A percentile compares a stretch with the other conserved stretches of the same genome.
Evolutionary conservation across 2,329 filamentous ascomycete genomes (phyloP).

Genomic region (Pestalotiopsis fici): DNA sequence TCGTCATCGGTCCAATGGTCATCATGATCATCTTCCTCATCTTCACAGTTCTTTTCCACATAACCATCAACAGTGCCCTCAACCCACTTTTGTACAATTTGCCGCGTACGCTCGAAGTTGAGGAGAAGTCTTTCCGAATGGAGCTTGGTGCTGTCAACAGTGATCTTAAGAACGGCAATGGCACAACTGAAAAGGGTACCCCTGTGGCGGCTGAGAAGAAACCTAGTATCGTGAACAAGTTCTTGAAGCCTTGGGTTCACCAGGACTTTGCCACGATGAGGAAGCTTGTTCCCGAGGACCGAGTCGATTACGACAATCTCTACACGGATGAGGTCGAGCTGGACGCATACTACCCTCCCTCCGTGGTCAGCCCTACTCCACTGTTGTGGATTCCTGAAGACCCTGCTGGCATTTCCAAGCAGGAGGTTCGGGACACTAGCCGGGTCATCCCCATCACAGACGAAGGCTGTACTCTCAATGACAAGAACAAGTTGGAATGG

Average conservation of each 20-base stretch:
- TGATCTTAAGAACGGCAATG: slow-evolving; percentile 25
- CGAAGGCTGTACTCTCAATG: slow-evolving; percentile 69
- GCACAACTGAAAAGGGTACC: slow-evolving; percentile 28
- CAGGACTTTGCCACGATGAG: slow-evolving; percentile 72
- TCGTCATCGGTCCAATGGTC: slow-evolving; percentile 67
- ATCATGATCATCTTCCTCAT: slow-evolving; percentile 77
- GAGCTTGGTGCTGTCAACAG: slow-evolving; percentile 23
- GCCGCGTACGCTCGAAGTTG: slow-evolving; percentile 66
- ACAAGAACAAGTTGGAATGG: slow-evolving; percentile 57
- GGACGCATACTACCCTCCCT: slow-evolving; percentile 75
- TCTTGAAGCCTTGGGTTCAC: slow-evolving; percentile 78
- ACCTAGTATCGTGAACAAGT: slow-evolving; percentile 63
- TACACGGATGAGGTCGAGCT: slow-evolving; percentile 64
- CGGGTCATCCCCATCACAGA: slow-evolving; percentile 79
- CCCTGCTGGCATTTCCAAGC: slow-evolving; percentile 69
- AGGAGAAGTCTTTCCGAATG: slow-evolving; percentile 38
- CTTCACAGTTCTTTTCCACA: slow-evolving; percentile 75
- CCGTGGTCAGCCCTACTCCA: slow-evolving; percentile 62
- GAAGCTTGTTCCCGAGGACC: slow-evolving; percentile 64
- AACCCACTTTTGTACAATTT: slow-evolving; percentile 77
- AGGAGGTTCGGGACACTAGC: slow-evolving; percentile 74
- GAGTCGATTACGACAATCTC: slow-evolving; percentile 46
- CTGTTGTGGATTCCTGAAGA: slow-evolving; percentile 87
- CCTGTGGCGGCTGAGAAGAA: slow-evolving; percentile 40
- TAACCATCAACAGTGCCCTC: slow-evolving; percentile 72